Base-by-base conservation (phyloP, 805 yeast genomes). In the Candida montana region DNA sequence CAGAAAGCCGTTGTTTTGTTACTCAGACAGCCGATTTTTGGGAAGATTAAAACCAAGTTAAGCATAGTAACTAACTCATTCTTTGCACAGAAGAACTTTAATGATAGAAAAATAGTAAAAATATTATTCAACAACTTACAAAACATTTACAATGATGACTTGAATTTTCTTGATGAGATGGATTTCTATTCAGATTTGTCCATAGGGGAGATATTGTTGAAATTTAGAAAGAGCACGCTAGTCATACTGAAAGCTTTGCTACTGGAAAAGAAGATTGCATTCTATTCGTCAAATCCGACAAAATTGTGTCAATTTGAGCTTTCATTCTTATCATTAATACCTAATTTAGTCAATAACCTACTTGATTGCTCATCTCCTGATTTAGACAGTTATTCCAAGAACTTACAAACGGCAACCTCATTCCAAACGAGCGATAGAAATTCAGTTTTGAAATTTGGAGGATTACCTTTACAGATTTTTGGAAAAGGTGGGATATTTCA, bases 1-100 rank as follows among this genome's bases (percentile, higher is more conserved):
- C 99, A 93, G 55, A 93, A 93, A 56, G 82, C 95, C 0, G 76
- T 93, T 23, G 96, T 93, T 5, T 81, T 93, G 30, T 75, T 93
- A n/a, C 75, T 85, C 4, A 73, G 86, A 44, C 83, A 83, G 58
- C 98, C 99, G 2, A 78, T 93, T 2, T 88, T 87, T 55, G 83
- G 85, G 12, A 95, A 89, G 47, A 77, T 93, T 43, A 84, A 83
- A 55, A 97, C 93, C 53, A 93, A 93, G 60, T 65, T 93, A 48
- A 83, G 95, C 35, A 87, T 93, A 20, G 86, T 91, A 24, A 90
- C 98, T 0, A 78, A 81, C 45, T 83, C 89, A 2, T 91, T 81
- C 61, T 93, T 93, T 57, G 70, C 78, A 37, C 99, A 93, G 57
- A 76, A 74, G 35, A 79, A 84, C 57, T 86, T 93, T 52, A 69